phyloP scores from a whole-genome alignment of 2,329 filamentous ascomycete genomes.

The Exophiala calicioides region DNA sequence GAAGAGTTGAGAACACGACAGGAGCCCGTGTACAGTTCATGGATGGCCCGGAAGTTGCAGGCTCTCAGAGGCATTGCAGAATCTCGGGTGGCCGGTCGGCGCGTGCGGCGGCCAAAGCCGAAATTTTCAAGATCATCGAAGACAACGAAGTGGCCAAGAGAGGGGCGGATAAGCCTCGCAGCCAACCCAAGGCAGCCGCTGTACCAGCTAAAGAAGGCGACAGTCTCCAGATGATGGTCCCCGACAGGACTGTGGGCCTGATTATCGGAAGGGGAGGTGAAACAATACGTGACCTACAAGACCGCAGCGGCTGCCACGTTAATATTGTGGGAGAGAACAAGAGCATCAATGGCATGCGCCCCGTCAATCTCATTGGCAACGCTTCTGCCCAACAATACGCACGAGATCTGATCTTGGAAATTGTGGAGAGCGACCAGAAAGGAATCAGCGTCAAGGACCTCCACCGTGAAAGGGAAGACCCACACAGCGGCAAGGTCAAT shows the following conservation, averaged over 20 bases:
- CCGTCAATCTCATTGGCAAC: conserved; percentile 85
- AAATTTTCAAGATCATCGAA: conserved; percentile 85
- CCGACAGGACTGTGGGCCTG: conserved; percentile 85
- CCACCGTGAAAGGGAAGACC: conserved; percentile 44
- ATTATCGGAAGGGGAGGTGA: conserved; percentile 94
- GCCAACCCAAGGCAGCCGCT: conserved; percentile 24
- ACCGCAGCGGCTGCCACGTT: conserved; percentile 89
- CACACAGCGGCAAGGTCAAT: conserved; percentile 64
- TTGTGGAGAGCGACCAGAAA: conserved; percentile 78
- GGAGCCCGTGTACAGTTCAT: conserved; percentile 86
- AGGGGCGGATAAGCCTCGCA: conserved; percentile 27
- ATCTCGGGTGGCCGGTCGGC: conserved; percentile 73
- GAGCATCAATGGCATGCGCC: conserved; percentile 84
- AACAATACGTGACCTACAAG: conserved; percentile 88
- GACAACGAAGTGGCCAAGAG: conserved; percentile 68
- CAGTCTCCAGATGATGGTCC: conserved; percentile 90
- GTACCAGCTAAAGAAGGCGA: conserved; percentile 68
- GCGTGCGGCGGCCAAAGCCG: conserved; percentile 74
- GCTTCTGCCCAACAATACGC: conserved; percentile 72
- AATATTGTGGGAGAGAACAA: conserved; percentile 94
- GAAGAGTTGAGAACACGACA: conserved; percentile 80
- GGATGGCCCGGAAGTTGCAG: conserved; percentile 69
- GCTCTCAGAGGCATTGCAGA: conserved; percentile 77
- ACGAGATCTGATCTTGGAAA: conserved; percentile 87
- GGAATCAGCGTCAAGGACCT: conserved; percentile 35